Conservation (phyloP, 2,329 filamentous ascomycete species). For the Aschersonia sp. region DNA sequence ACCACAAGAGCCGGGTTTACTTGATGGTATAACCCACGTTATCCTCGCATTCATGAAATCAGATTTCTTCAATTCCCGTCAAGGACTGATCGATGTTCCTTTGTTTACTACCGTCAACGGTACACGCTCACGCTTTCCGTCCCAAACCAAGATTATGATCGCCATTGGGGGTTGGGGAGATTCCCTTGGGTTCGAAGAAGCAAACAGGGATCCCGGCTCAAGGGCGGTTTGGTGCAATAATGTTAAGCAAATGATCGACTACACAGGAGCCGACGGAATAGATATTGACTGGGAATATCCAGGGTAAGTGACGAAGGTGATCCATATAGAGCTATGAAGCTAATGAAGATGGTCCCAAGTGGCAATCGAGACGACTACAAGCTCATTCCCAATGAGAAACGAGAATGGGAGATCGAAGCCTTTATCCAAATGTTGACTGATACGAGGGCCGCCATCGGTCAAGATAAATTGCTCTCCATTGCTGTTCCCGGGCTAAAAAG, state of each 20-base stretch:
- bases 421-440: constrained; percentile 47
- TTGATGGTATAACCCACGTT: constrained; percentile 38
- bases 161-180: constrained; percentile 68
- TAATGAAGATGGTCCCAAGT: constrained; percentile 12
- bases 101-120: constrained; percentile 37
- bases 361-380: constrained; percentile 62
- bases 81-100: constrained; percentile 24
- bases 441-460: constrained; percentile 41
- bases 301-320: constrained; percentile 16
- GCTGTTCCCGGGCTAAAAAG: constrained; percentile 49
- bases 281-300: constrained; percentile 55
- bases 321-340: not conserved
- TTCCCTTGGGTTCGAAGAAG: constrained; percentile 44
- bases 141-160: constrained; percentile 47
- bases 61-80: constrained; percentile 31
- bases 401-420: constrained; percentile 45
- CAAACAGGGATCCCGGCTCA: constrained; percentile 33
- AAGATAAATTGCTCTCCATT: constrained; percentile 46
- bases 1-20: constrained; percentile 19
- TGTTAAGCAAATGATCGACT: constrained; percentile 45
- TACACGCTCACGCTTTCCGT: constrained; percentile 31
- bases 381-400: constrained; percentile 41
- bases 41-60: constrained; percentile 43
- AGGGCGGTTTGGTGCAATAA: constrained; percentile 48
- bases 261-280: constrained; percentile 48